phyloP scores from a whole-genome alignment of 441 rosid genomes.

The Mallotus repandus region DNA sequence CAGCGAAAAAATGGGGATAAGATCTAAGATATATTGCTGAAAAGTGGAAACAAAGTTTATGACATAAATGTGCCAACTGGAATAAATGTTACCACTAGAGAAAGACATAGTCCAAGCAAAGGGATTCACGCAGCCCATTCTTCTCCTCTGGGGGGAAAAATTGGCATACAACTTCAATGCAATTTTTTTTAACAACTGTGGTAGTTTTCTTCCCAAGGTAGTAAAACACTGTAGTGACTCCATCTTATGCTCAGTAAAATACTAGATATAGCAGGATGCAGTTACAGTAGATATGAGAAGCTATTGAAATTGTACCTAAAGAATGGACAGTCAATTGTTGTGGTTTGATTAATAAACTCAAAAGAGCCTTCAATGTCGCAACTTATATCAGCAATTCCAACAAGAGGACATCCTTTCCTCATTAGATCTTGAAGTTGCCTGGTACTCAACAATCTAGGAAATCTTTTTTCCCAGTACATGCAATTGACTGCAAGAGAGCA shows the following conservation, averaged over 20 bases:
- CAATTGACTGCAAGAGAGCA: conserved; percentile 65
- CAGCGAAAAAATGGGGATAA: background rate
- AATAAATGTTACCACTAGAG: background rate
- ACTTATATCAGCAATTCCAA: conserved; percentile 88
- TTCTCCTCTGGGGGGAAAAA: background rate
- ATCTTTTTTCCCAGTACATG: conserved; percentile 96
- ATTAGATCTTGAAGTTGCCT: conserved; percentile 65
- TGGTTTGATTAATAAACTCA: conserved; percentile 75
- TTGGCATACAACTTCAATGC: background rate
- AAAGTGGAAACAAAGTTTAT: background rate
- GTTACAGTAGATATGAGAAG: conserved; percentile 6
- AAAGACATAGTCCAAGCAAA: background rate
- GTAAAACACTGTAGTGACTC: background rate
- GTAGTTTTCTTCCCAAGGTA: background rate
- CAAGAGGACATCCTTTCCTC: conserved; percentile 63
- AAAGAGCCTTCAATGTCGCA: conserved; percentile 90
- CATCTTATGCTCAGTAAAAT: background rate
- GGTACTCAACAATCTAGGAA: conserved; percentile 70
- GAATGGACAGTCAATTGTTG: conserved; percentile 76
- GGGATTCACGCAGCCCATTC: background rate
- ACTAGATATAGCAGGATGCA: background rate
- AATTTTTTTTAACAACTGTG: background rate
- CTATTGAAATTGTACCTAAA: conserved; percentile 50
- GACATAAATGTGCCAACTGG: background rate
- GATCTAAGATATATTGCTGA: background rate